These are phyloP conservation scores for Fusarium ambrosium DNA, from an alignment of 2,329 filamentous ascomycete genomes.

Conservation along the genomic window DNA sequence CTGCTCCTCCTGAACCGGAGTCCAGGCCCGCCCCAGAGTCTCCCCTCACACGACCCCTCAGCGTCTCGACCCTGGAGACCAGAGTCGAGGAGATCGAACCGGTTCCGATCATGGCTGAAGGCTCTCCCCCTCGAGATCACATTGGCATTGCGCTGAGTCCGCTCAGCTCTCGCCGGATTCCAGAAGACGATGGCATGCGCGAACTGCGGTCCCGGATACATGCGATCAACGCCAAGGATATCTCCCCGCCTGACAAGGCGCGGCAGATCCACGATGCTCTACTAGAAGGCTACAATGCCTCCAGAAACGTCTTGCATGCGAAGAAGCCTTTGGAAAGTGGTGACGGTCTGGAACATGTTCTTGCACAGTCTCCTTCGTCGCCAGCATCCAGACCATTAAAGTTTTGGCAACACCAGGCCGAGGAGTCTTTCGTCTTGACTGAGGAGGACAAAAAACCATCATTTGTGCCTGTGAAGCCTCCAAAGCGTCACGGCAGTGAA, in stretches of 20 bases:
- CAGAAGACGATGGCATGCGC: conserved; percentile 85
- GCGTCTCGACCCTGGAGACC: conserved; percentile 53
- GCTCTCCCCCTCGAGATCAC: conserved; percentile 48
- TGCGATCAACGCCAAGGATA: conserved; percentile 73
- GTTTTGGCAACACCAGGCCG: conserved; percentile 68
- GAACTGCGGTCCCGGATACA: conserved; percentile 76
- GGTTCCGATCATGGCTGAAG: conserved; percentile 38
- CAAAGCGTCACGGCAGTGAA: conserved; percentile 62
- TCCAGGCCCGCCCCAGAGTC: conserved; percentile 42
- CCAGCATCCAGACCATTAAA: conserved; percentile 64
- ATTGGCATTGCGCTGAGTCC: conserved; percentile 51
- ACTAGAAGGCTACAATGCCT: conserved; percentile 74
- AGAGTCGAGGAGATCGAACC: conserved; percentile 48
- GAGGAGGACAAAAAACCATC: conserved; percentile 76
- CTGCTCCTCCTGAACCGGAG: conserved; percentile 11
- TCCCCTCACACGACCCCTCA: conserved; percentile 49
- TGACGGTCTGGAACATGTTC: conserved; percentile 44
- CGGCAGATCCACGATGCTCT: conserved; percentile 78
- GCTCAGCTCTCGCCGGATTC: conserved; percentile 59
- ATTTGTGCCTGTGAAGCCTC: conserved; percentile 69
- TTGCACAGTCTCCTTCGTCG: conserved; percentile 58
- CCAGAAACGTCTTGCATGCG: conserved; percentile 41
- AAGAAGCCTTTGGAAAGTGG: conserved; percentile 31
- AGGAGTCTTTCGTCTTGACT: conserved; percentile 65
- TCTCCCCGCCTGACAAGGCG: conserved; percentile 75